Evolutionary conservation across 148 eudicot species (phyloP), one percentile per base, ranked within the genome.

Genomic region (Beta vulgaris): DNA sequence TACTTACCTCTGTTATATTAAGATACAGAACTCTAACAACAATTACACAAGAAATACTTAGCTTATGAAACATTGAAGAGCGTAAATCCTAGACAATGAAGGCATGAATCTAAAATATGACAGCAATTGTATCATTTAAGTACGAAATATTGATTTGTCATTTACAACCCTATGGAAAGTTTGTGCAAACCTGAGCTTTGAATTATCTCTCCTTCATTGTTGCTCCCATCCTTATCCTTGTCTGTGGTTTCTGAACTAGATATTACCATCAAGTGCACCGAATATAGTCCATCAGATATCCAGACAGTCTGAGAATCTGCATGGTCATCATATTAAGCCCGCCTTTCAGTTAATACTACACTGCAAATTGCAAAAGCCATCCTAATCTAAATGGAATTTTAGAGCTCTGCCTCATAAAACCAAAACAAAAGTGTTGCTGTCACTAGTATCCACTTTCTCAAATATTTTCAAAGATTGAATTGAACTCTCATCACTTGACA

Each of bases 221-320:
- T 77, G 71, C 78, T 77, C 51, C 18, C 65, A 42, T 83, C 87
- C 70, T 63, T 74, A 58, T 85, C 89, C 72, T 79, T 71, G 58
- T 58, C 77, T 53, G 87, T 69, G 72, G 82, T 48, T 73, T 87
- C 91, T 48, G 36, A 23, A 49, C 84, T 85, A 66, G 96, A 63
- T 48, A 90, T 61, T 49, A 46, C 73, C 79, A 91, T 71, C 40
- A 76, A 23, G 71, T 94, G 91, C 72, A 85, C 83, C 31, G 93
- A 84, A 85, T 86, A 68, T 46, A 72, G 75, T 69, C 97, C 97
- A 77, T 94, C 97, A 49, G 98, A 90, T 25, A 87, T 68, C 97
- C 98, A 94, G 77, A 87, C 83, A 76, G 73, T 82, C 69, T 80
- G 90, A 37, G 88, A 66, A 84, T 82, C 98, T 94, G 93, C 82